phyloP scores from a whole-genome alignment of 352 stramenopile genomes.

The Globisporangium rhizosaccharum region DNA sequence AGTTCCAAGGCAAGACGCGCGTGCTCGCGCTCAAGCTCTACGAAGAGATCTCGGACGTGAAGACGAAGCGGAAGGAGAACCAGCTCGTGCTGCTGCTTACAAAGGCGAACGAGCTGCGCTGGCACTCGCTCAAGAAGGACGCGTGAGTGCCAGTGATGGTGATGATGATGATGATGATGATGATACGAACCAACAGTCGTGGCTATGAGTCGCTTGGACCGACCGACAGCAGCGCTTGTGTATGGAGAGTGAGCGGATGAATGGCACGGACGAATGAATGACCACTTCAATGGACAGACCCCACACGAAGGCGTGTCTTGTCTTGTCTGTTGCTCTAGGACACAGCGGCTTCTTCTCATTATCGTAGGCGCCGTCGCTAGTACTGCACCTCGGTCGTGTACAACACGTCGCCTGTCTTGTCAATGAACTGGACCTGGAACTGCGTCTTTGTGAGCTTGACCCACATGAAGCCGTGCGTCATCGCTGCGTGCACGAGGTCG shows the following conservation, averaged over 20 bases:
- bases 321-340: too few relatives aligned
- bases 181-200: too few relatives aligned
- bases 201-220: neutral
- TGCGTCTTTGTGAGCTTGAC: conserved; percentile 55
- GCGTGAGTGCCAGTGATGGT: conserved; percentile 16
- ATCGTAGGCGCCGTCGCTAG: conserved; percentile 4
- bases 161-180: neutral
- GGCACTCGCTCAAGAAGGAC: conserved; percentile 83
- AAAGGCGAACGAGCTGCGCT: conserved; percentile 76
- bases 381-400: conserved; percentile 80
- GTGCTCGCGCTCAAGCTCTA: conserved; percentile 71
- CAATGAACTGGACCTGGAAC: conserved; percentile 75
- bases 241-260: too few relatives aligned
- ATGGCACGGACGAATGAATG: too few relatives aligned
- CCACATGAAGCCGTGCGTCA: conserved; percentile 85
- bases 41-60: conserved; percentile 76
- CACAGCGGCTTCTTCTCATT: neutral
- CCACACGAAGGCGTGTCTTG: too few relatives aligned
- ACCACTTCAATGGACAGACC: too few relatives aligned
- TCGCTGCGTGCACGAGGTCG: conserved; percentile 74
- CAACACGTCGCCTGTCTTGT: conserved; percentile 58
- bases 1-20: conserved; percentile 67
- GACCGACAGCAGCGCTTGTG: neutral
- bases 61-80: conserved; percentile 75
- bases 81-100: conserved; percentile 72